Evolutionary conservation across 1,284 basidiomycete genomes (phyloP), one percentile per base, ranked within the genome.

Genomic region (Ganoderma sp.): DNA sequence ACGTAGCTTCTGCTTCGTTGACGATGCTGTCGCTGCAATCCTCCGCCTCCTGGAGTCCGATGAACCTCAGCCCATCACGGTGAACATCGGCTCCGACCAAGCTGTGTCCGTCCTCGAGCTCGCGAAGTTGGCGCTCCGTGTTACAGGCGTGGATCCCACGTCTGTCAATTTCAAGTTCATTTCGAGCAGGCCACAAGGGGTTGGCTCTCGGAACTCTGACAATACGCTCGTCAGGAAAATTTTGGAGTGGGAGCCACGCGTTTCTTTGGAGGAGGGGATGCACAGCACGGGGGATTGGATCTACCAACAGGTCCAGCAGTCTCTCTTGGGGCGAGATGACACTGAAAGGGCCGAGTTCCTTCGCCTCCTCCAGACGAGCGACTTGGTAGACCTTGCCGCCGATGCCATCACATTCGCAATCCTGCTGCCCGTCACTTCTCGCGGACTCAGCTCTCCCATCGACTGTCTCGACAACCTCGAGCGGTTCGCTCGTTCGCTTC

Each of bases 371-470:
- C 66, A 68, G 59, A 66, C 52, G 0, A 72, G 71, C 56, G 63
- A 67, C 32, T 64, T 62, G 8, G 69, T 87, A 22, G 69, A 83
- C 59, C 77, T 88, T 9, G 71, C 75, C 6, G 69, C 75, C 0
- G 75, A 79, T n/a, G 74, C 72, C 0, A 78, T 81, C 68, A 82
- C 76, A 6, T 86, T 87, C 69, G 88, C 84, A 0, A 80, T 88
- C 57, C 79, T 89, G 12, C 82, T 89, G 12, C 88, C 88, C 1
- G 81, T 89, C 69, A 88, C 88, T 0, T 88, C 88, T 19, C 80
- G 84, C 1, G 83, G 84, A 2, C 76, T 77, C 0, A 39, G 67
- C 7, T 68, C 74, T 19, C 81, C 80, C 0, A 66, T 69, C 0
- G 71, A 79, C 48, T 88, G 85, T 67, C 75, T 88, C 15, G 66